Evolutionary conservation across 2,329 filamentous ascomycete genomes (phyloP).

Genomic region (Malbranchea zuffiana): DNA sequence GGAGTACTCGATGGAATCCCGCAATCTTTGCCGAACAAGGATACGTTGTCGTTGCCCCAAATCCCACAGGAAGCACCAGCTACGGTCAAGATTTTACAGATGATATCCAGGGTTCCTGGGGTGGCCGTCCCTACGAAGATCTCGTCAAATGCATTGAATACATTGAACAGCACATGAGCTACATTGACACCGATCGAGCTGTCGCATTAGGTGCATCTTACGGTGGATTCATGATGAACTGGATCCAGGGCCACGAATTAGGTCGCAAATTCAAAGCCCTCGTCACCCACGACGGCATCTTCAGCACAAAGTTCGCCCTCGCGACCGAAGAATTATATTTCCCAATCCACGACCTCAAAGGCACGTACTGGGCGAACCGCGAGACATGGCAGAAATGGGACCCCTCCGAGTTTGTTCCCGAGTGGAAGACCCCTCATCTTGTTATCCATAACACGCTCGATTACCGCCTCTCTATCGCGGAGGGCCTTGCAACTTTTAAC

Average conservation of each 20-base stretch:
- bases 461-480: constrained; percentile 74
- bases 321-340: constrained; percentile 47
- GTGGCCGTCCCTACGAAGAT: constrained; percentile 45
- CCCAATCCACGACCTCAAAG: constrained; percentile 43
- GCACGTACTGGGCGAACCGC: constrained; percentile 40
- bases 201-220: constrained; percentile 45
- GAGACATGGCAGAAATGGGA: constrained; percentile 49
- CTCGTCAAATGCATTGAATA: constrained; percentile 44
- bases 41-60: constrained; percentile 49
- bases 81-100: constrained; percentile 47
- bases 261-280: constrained; percentile 47
- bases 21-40: constrained; percentile 51
- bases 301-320: constrained; percentile 35
- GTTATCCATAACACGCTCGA: constrained; percentile 86
- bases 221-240: constrained; percentile 52
- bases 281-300: constrained; percentile 44
- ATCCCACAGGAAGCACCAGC: constrained; percentile 48
- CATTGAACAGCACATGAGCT: constrained; percentile 40
- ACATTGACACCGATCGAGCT: constrained; percentile 44
- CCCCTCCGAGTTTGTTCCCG: constrained; percentile 43
- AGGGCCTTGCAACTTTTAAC: constrained; percentile 78
- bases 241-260: constrained; percentile 45
- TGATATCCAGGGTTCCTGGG: constrained; percentile 43
- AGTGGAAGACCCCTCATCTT: constrained; percentile 81
- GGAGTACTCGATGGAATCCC: constrained; percentile 46